phyloP scores from a whole-genome alignment of 2,329 filamentous ascomycete genomes.

The Fusarium nanum region DNA sequence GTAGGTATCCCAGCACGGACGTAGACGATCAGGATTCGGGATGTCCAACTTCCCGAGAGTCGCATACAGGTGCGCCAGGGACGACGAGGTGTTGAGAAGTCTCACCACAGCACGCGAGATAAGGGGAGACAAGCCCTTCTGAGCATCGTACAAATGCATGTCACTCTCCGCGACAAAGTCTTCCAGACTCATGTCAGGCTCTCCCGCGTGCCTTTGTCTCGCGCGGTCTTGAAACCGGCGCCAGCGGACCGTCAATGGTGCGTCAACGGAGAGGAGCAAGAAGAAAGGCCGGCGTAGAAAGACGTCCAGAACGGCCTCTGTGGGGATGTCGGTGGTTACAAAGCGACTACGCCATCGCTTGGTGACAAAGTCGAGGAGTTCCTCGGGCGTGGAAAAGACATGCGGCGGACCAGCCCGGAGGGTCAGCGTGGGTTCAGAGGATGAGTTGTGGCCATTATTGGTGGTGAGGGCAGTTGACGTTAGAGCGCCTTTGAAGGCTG shows the following conservation, averaged over 20 bases:
- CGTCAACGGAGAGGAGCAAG: slow-evolving; percentile 90
- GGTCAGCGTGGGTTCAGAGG: slow-evolving; percentile 44
- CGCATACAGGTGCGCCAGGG: slow-evolving; percentile 76
- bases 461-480: slow-evolving; percentile 46
- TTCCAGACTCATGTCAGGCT: slow-evolving; percentile 59
- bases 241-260: slow-evolving; percentile 87
- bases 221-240: slow-evolving; percentile 71
- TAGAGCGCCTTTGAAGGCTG: slow-evolving; percentile 43
- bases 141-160: slow-evolving; percentile 76
- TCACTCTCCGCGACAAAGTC: slow-evolving; percentile 72
- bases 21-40: slow-evolving; percentile 79
- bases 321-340: slow-evolving; percentile 86
- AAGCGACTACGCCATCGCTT: slow-evolving; percentile 84
- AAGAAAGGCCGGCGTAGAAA: slow-evolving; percentile 89
- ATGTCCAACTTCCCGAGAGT: slow-evolving; percentile 82
- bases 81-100: slow-evolving; percentile 84
- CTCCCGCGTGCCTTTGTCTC: slow-evolving; percentile 31
- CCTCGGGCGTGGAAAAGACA: slow-evolving; percentile 70
- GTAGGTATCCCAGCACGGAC: slow-evolving; percentile 95
- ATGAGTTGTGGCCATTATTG: slow-evolving; percentile 42
- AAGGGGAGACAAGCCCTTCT: slow-evolving; percentile 76
- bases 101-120: slow-evolving; percentile 85
- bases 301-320: slow-evolving; percentile 77
- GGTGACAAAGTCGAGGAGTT: slow-evolving; percentile 86
- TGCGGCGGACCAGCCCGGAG: slow-evolving; percentile 46